Base-by-base conservation (phyloP, 1,139 yeast species). In the Lodderomyces jiufengensis region DNA sequence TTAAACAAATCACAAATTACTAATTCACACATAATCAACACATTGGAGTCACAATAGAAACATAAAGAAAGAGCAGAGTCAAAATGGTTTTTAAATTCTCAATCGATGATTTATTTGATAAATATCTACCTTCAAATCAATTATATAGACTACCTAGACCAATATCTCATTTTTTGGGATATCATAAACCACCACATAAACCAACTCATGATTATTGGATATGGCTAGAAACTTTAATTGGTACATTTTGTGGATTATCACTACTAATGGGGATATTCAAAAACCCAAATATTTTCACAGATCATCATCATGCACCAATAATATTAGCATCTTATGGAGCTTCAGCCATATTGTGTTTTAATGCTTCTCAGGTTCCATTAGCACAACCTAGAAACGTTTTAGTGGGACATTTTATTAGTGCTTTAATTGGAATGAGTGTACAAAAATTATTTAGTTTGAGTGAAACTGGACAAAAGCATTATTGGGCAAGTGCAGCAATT, bases 271-370 rank as follows among this genome's bases (percentile, higher is more conserved):
- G 76, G 0, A 63, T 79, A 0, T 76, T 76, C 52, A 63, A 59
- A 44, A 54, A 55, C 34, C 33, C 34, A 24, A 71, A 72, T 44
- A 70, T 66, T 1, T 78, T 78, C 48, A 50, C 60, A 5, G 29
- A 33, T 12, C 36, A 44, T 12, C 66, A 67, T 41, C 59, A 65
- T 39, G 73, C 78, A 0, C 82, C 84, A 0, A 56, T 65, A n/a
- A 61, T 80, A 7, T 63, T 80, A 25, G 86, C 87, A 2, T 68
- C 77, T 44, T 77, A 72, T 47, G 86, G 84, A 9, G 88, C 88
- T 1, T 63, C 81, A 1, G 84, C 86, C 3, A 74, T 81, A 27
- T 59, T 81, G 15, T 63, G 79, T 32, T 81, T 75, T 55, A 80
- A 80, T 50, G 74, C 78, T 0, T 60, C 64, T 12, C 69, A 56